phyloP scores from a whole-genome alignment of 805 yeast species.

The Komagataella phaffii region DNA sequence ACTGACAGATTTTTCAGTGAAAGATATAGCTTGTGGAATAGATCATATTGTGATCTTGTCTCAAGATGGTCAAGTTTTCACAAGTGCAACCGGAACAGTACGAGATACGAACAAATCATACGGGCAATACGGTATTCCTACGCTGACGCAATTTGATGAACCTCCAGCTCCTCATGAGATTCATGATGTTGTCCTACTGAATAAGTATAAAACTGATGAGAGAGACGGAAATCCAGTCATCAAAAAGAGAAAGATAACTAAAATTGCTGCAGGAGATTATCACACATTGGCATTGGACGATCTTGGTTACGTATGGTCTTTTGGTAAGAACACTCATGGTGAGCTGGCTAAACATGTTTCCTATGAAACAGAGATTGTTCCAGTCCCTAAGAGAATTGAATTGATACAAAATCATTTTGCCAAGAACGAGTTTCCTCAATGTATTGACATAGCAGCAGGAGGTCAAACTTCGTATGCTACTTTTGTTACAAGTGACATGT shows the following conservation, averaged over 20 bases:
- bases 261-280: conserved; percentile 60
- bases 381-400: conserved; percentile 51
- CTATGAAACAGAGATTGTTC: conserved; percentile 50
- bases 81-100: conserved; percentile 42
- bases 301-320: conserved; percentile 62
- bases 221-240: conserved; percentile 1
- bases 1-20: conserved; percentile 11
- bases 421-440: conserved; percentile 29
- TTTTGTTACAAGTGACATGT: conserved; percentile 20
- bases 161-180: conserved; percentile 35
- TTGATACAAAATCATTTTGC: conserved; percentile 25
- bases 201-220: conserved; percentile 23
- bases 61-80: conserved; percentile 43
- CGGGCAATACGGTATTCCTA: conserved; percentile 84
- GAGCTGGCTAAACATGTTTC: conserved; percentile 64
- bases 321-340: conserved; percentile 81
- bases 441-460: conserved; percentile 50
- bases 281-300: conserved; percentile 64
- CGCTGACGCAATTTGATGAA: conserved; percentile 47
- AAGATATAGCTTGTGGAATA: conserved; percentile 41
- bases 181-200: conserved; percentile 44
- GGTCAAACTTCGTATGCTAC: conserved; percentile 50
- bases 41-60: conserved; percentile 59
- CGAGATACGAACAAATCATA: conserved; percentile 21
- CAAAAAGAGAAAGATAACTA: conserved; percentile 30